Conservation (phyloP, 179 eudicot genomes). For the Heliamphora pulchella region DNA sequence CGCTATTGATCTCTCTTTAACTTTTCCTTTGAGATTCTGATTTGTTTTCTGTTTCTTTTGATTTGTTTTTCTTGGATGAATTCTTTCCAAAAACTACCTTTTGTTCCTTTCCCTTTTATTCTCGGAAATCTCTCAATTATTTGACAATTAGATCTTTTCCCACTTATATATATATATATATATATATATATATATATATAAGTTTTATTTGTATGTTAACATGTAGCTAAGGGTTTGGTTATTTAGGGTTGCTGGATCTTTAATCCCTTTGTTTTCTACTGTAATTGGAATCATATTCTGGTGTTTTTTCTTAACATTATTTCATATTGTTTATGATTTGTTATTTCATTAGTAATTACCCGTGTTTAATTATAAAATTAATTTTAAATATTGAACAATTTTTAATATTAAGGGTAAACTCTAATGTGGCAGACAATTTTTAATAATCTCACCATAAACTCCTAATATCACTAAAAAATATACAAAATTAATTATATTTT, state of each 20-base stretch:
- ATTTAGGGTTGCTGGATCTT: neutral
- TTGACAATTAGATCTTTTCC: neutral
- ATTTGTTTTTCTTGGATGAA: conserved; percentile 3
- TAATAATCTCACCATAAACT: too few species aligned
- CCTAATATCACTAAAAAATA: too few species aligned
- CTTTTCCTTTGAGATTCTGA: neutral
- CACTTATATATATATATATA: too few species aligned
- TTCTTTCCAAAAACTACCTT: neutral
- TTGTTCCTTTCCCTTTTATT: neutral
- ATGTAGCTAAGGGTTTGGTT: neutral
- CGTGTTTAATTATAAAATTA: too few species aligned
- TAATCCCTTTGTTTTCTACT: neutral
- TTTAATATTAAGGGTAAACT: too few species aligned
- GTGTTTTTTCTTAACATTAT: neutral
- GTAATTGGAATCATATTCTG: too few species aligned
- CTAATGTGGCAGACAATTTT: too few species aligned
- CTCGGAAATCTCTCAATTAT: neutral
- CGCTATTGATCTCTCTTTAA: neutral
- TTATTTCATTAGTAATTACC: neutral
- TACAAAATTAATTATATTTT: too few species aligned
- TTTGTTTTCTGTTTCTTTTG: neutral
- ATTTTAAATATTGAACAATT: too few species aligned
- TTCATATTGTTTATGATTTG: neutral
- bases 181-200: neutral
- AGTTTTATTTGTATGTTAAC: too few species aligned